Conservation (phyloP, 1,139 yeast genomes). For the Saccharomyces hybrid region DNA sequence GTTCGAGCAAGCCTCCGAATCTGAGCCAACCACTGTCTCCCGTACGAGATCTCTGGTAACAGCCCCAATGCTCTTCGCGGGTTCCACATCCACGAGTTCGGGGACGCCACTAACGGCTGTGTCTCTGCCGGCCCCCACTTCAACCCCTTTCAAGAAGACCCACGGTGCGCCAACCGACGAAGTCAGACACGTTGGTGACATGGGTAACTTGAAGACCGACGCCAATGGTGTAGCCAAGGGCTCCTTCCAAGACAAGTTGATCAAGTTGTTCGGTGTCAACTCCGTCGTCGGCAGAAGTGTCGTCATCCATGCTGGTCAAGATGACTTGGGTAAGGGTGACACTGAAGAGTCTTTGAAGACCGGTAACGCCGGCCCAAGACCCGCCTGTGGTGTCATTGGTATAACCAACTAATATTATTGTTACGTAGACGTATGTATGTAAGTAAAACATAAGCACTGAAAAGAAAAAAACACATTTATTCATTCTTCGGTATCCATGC, state of each 20-base stretch:
- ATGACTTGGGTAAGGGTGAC: constrained; percentile 95
- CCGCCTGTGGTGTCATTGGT: constrained; percentile 99
- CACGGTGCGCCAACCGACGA: constrained; percentile 95
- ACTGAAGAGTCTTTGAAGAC: constrained; percentile 90
- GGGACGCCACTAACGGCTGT: constrained; percentile 98
- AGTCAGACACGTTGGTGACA: constrained; percentile 91
- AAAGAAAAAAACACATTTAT: neutral
- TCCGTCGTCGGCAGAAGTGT: constrained; percentile 92
- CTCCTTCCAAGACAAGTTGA: constrained; percentile 62
- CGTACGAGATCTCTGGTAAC: constrained; percentile 85
- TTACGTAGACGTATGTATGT: constrained; percentile 3
- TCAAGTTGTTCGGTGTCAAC: constrained; percentile 77
- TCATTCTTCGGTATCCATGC: neutral
- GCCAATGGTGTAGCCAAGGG: constrained; percentile 86
- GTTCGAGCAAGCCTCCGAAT: constrained; percentile 74
- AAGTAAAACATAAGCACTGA: neutral
- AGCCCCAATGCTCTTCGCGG: constrained; percentile 85
- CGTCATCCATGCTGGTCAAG: constrained; percentile 90
- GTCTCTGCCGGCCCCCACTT: constrained; percentile 98
- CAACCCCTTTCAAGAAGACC: constrained; percentile 82
- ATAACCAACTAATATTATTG: constrained; percentile 38
- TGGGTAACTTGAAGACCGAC: constrained; percentile 90
- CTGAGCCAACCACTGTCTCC: constrained; percentile 73
- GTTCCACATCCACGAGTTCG: constrained; percentile 95
- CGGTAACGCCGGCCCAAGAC: constrained; percentile 98